Evolutionary conservation across 805 yeast genomes (phyloP).

Genomic region (Candida sakaeoensis): DNA sequence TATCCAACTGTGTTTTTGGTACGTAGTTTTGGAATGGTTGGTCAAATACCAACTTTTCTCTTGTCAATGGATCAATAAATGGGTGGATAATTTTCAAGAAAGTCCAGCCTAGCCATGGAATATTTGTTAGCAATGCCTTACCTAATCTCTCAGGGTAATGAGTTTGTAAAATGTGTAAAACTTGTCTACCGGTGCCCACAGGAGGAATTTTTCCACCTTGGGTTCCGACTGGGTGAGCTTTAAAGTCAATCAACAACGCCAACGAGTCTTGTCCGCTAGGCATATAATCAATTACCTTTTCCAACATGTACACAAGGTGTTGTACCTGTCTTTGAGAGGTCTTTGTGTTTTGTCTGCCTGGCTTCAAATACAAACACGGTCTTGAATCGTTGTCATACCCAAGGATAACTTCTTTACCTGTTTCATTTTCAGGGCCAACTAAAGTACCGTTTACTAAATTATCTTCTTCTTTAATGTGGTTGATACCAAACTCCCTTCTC

Average conservation of each 20-base stretch:
- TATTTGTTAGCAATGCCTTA: constrained; percentile 83
- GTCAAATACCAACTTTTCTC: constrained; percentile 89
- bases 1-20: constrained; percentile 76
- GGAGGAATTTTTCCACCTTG: constrained; percentile 79
- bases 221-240: constrained; percentile 64
- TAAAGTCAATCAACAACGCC: constrained; percentile 88
- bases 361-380: constrained; percentile 88
- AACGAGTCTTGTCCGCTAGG: constrained; percentile 94
- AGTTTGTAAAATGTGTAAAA: constrained; percentile 86
- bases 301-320: constrained; percentile 89
- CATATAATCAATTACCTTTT: constrained; percentile 90
- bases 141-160: constrained; percentile 98
- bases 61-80: constrained; percentile 91
- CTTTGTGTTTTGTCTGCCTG: constrained; percentile 94
- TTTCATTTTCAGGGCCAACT: constrained; percentile 67
- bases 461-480: constrained; percentile 41
- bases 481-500: constrained; percentile 86
- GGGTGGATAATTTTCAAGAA: constrained; percentile 90
- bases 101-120: constrained; percentile 92
- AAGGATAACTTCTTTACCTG: constrained; percentile 88
- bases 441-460: constrained; percentile 51
- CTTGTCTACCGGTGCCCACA: constrained; percentile 83
- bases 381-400: constrained; percentile 89
- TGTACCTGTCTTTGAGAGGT: constrained; percentile 91
- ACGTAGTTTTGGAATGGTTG: constrained; percentile 84